A percentile compares a stretch with the other conserved stretches of the same genome.
Conservation (phyloP, 2,329 filamentous ascomycete genomes). For the Aureobasidium sp. region DNA sequence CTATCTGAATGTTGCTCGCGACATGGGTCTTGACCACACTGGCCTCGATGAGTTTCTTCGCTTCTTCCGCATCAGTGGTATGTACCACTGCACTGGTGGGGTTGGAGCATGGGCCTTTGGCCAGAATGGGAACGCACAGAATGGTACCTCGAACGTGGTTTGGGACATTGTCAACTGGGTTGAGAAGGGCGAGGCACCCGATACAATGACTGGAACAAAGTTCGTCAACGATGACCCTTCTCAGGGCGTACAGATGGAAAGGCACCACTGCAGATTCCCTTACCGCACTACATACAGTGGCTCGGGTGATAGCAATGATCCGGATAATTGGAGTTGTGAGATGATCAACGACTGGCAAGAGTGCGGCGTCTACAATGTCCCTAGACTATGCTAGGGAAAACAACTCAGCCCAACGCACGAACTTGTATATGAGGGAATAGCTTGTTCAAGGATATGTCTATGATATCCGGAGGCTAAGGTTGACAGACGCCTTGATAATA, state of each 20-base stretch:
- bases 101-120: slow-evolving; percentile 30
- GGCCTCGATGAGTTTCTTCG: slow-evolving; percentile 37
- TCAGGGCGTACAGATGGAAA: slow-evolving; percentile 32
- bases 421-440: too few species aligned
- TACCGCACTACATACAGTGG: slow-evolving; percentile 17
- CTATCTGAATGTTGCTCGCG: slow-evolving; percentile 39
- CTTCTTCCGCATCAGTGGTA: slow-evolving; percentile 46
- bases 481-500: too few species aligned
- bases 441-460: too few species aligned
- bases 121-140: slow-evolving; percentile 28
- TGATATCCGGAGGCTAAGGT: too few species aligned
- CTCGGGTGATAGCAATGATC: slow-evolving; percentile 23
- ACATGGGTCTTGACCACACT: slow-evolving; percentile 24
- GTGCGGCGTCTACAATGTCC: neutral
- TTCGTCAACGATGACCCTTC: slow-evolving; percentile 31
- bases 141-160: slow-evolving; percentile 29
- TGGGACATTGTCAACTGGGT: slow-evolving; percentile 43
- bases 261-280: slow-evolving; percentile 34
- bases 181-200: slow-evolving; percentile 32
- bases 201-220: slow-evolving; percentile 33
- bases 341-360: slow-evolving; percentile 10
- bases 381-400: neutral
- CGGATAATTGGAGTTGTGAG: slow-evolving; percentile 21
- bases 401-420: too few species aligned
- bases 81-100: slow-evolving; percentile 44